Base-by-base conservation (phyloP, 352 stramenopile genomes). In the Phytopythium aichiense region DNA sequence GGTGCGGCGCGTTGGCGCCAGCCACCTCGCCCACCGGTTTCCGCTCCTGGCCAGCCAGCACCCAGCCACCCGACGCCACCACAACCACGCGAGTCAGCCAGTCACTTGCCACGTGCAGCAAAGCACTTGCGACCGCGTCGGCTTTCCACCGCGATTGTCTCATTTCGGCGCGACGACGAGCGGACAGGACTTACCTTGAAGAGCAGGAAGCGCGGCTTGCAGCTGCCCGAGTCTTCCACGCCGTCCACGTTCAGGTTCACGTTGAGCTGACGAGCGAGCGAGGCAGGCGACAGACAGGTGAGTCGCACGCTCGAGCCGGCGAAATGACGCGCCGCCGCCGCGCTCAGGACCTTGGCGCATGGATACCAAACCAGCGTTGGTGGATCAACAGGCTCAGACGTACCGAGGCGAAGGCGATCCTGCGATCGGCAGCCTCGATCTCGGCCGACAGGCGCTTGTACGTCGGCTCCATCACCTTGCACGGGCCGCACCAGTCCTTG, bases 391-490 rank as follows among this genome's bases (percentile, higher is more conserved):
- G 33, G 51, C 37, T 28, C 46, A n/a, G 12, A 63, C 62, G 28
- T 74, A 91, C 77, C 50, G 69, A 79, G 7, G 69, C 78, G 40
- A 91, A 91, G 25, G 72, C 61, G 38, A 89, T 52, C 55, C 76
- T 68, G 58, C 79, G 74, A 53, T 91, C 76, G 4, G 74, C 61
- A 54, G 77, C 65, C 22, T 88, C 79, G 49, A 89, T 84, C 23
- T 89, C 81, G 40, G 72, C 65, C 15, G 54, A 63, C 53, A 89
- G 68, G 30, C 79, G 72, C 60, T 89, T 91, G 68, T 91, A 91
- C 54, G 81, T 88, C 33, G 75, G 79, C 66, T 91, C 79, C 59
- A 89, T 79, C 60, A 91, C 86, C 70, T 90, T 91, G 61, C 81
- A 91, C 16, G 79, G 77, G 5, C 77, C 77, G 51, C 81, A 88